Evolutionary conservation across 2,329 filamentous ascomycete species (phyloP).

Genomic region (Endothia cerciana): DNA sequence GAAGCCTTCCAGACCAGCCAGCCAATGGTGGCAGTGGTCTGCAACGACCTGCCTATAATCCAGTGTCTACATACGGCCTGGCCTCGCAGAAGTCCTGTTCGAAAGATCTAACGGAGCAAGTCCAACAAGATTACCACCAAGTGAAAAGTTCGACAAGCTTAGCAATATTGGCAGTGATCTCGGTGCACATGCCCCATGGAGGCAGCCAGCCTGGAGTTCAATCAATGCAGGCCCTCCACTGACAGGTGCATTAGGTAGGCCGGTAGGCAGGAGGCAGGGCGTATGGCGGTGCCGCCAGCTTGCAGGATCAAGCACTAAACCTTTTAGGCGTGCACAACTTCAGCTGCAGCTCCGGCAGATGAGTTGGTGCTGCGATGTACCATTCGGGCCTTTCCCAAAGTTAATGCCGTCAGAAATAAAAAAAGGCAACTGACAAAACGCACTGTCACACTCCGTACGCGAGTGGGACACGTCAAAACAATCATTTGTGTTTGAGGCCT

Average conservation of each 20-base stretch:
- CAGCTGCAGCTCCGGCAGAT: background rate
- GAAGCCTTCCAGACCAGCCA: background rate
- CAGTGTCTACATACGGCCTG: background rate
- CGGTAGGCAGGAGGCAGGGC: background rate
- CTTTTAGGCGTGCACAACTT: background rate
- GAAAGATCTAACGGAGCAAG: background rate
- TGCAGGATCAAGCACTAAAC: conserved; percentile 3
- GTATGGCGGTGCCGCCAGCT: background rate
- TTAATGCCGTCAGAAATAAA: background rate
- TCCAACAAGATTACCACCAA: background rate
- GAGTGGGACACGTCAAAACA: background rate
- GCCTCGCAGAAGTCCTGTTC: background rate
- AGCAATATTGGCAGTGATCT: background rate
- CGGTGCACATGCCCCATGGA: background rate
- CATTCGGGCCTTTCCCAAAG: conserved; percentile 1
- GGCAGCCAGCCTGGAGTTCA: background rate
- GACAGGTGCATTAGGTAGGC: background rate
- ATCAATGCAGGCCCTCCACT: background rate
- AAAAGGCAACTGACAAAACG: background rate
- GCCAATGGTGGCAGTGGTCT: no score
- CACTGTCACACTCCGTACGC: background rate
- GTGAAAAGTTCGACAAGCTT: background rate
- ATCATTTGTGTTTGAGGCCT: background rate
- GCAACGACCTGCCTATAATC: no score
- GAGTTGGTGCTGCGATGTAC: background rate